These are phyloP conservation scores for Suillus tomentosus DNA, from an alignment of 768 basidiomycete genomes.

Conservation along the genomic window DNA sequence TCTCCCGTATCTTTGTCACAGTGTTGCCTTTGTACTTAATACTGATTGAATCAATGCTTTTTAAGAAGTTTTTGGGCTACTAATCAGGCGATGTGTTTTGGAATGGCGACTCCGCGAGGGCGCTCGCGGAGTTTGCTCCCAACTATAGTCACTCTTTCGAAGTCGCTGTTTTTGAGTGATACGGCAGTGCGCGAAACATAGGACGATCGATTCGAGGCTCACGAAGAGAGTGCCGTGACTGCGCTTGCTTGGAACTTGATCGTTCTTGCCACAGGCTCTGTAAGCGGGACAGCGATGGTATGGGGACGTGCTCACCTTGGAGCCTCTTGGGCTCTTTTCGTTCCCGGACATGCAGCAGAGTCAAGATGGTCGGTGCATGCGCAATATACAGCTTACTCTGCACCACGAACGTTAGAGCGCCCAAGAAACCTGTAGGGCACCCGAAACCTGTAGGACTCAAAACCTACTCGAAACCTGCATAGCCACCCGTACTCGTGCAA, in stretches of 20 bases:
- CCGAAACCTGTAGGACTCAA: not conserved
- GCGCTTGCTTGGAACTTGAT: conserved; percentile 61
- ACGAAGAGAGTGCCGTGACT: conserved; percentile 64
- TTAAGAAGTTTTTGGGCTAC: conserved; percentile 4
- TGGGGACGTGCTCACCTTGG: conserved; percentile 69
- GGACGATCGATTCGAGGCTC: conserved; percentile 50
- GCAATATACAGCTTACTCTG: not conserved
- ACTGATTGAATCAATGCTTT: conserved; percentile 7
- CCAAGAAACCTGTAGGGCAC: not conserved
- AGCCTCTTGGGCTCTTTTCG: conserved; percentile 54
- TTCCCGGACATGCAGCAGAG: conserved; percentile 33
- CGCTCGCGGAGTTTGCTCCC: conserved; percentile 28
- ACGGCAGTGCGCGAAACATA: not conserved
- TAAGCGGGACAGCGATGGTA: conserved; percentile 56
- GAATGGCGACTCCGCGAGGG: conserved; percentile 23
- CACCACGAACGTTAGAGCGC: not conserved
- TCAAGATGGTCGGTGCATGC: not conserved
- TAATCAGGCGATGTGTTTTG: not conserved
- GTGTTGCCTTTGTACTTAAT: conserved; percentile 5
- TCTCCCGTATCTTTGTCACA: conserved; percentile 4
- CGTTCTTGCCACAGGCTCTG: conserved; percentile 66
- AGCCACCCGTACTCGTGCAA: too few relatives aligned
- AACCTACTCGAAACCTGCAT: not conserved
- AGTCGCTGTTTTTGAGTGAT: too few relatives aligned
- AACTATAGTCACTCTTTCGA: not conserved